Percentiles rank a stretch among this genome's conserved stretches.
Conservation (phyloP, 129 eudicot genomes). For the Flaveria bidentis region DNA sequence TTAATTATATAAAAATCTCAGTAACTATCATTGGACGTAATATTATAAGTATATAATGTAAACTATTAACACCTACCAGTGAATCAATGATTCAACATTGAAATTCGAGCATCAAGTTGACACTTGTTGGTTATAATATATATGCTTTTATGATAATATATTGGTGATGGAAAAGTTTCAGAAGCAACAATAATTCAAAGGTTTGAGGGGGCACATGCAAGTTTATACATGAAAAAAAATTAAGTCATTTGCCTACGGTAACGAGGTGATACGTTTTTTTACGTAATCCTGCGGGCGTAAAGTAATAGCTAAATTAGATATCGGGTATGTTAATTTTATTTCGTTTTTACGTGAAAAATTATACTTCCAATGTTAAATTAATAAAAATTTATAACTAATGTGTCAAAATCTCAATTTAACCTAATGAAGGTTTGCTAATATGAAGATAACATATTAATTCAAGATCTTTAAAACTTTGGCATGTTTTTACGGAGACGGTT, state of each 20-base stretch:
- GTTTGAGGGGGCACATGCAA: slow-evolving; percentile 29
- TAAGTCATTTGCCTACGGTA: too few relatives aligned
- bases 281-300: too few relatives aligned
- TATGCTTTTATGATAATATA: slow-evolving; percentile 23
- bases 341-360: too few relatives aligned
- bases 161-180: slow-evolving; percentile 17
- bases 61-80: slow-evolving; percentile 22
- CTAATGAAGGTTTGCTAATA: neutral
- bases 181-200: slow-evolving; percentile 22
- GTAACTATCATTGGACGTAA: slow-evolving; percentile 25
- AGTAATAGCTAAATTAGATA: too few relatives aligned
- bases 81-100: slow-evolving; percentile 38
- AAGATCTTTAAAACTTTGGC: too few relatives aligned
- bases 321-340: too few relatives aligned
- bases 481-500: too few relatives aligned
- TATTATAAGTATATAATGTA: slow-evolving; percentile 8
- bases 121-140: slow-evolving; percentile 21
- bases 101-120: slow-evolving; percentile 40
- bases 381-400: neutral
- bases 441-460: too few relatives aligned
- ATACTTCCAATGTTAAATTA: neutral
- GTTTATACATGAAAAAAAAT: neutral
- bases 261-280: too few relatives aligned
- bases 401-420: neutral
- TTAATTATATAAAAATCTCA: slow-evolving; percentile 33